Evolutionary conservation across 352 stramenopile species (phyloP).

Genomic region (Pythium biforme): DNA sequence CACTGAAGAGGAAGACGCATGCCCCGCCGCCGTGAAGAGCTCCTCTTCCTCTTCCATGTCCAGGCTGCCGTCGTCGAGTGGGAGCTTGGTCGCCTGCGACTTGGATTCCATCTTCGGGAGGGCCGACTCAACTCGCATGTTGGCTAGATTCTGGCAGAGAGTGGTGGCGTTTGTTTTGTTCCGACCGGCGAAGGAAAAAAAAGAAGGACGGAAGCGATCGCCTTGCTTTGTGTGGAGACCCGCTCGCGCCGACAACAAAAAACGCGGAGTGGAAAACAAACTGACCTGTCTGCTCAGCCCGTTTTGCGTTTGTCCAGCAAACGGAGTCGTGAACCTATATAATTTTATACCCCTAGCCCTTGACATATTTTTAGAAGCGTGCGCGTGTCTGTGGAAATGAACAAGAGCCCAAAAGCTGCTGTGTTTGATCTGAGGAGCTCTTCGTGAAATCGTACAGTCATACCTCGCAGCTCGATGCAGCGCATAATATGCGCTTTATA

Average conservation of each 20-base stretch:
- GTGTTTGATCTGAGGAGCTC: no score
- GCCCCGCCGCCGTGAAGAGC: background rate
- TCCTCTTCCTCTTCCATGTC: constrained; percentile 6
- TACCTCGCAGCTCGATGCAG: no score
- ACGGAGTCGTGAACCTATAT: background rate
- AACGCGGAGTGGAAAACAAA: background rate
- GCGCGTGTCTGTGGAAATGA: no score
- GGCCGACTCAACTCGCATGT: constrained; percentile 16
- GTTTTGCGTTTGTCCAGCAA: background rate
- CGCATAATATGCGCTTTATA: no score
- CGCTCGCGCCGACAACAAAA: background rate
- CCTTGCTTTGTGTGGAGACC: background rate
- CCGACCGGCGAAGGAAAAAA: background rate
- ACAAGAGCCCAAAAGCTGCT: no score
- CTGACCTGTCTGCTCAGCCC: background rate
- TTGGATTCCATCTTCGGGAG: constrained; percentile 24
- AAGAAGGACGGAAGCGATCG: background rate
- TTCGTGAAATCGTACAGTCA: no score
- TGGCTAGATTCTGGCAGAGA: background rate
- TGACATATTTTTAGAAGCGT: background rate
- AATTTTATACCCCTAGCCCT: background rate
- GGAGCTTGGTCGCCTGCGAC: constrained; percentile 13
- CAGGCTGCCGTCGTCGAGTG: background rate
- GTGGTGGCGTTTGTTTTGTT: background rate
- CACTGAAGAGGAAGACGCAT: no score